Conservation (phyloP, 164 flowering plant genomes). For the Kalanchoe fedtschenkoi region DNA sequence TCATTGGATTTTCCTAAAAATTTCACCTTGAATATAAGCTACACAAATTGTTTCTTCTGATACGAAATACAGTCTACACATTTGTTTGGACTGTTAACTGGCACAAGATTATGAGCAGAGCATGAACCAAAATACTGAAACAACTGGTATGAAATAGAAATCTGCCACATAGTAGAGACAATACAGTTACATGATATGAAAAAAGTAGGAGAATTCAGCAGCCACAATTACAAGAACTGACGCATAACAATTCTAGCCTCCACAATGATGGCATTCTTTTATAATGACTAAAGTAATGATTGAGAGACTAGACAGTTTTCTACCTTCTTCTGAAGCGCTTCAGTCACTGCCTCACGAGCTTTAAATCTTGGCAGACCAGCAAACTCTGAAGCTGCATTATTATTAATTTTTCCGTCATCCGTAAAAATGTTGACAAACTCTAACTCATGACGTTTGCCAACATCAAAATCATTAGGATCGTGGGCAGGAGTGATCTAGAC, state of each 20-base stretch:
- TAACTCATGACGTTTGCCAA: slow-evolving; percentile 83
- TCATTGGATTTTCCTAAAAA: too few relatives aligned
- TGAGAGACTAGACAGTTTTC: neutral
- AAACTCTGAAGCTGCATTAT: slow-evolving; percentile 73
- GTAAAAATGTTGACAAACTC: slow-evolving; percentile 82
- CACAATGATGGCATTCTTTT: neutral
- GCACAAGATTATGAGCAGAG: too few relatives aligned
- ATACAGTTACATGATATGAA: too few relatives aligned
- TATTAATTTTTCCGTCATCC: slow-evolving; percentile 90
- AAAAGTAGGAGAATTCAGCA: too few relatives aligned
- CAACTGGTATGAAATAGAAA: too few relatives aligned
- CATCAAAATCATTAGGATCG: slow-evolving; percentile 97
- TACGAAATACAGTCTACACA: too few relatives aligned
- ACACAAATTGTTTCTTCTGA: too few relatives aligned
- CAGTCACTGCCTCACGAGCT: slow-evolving; percentile 71
- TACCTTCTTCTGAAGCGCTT: slow-evolving; percentile 72
- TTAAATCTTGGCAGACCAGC: slow-evolving; percentile 82
- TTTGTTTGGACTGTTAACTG: too few relatives aligned
- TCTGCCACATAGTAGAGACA: too few relatives aligned
- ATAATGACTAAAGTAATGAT: neutral
- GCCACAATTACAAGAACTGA: too few relatives aligned
- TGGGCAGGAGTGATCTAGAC: slow-evolving; percentile 96
- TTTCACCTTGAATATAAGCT: too few relatives aligned
- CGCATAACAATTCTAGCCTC: neutral
- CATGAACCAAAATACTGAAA: too few relatives aligned